phyloP scores from a whole-genome alignment of 495 filamentous ascomycete genomes.

The Immersiella caudata region DNA sequence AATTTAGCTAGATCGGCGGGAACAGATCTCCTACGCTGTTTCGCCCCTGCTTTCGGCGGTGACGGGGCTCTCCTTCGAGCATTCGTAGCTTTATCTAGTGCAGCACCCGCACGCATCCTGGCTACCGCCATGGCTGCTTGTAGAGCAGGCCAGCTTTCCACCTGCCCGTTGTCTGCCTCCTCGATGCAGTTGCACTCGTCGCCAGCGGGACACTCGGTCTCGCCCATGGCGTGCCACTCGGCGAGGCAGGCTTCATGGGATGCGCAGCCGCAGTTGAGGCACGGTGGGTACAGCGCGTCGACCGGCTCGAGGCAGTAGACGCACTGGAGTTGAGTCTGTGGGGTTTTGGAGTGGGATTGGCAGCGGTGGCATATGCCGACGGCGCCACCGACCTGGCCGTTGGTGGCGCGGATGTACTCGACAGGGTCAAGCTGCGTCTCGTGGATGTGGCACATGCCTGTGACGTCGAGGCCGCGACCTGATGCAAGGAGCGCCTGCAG shows the following conservation, averaged over 20 bases:
- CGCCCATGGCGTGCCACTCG: conserved; percentile 53
- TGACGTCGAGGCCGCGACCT: conserved; percentile 59
- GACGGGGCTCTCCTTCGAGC: background rate
- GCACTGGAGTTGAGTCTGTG: conserved; percentile 59
- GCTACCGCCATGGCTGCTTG: conserved; percentile 21
- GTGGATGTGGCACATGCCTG: conserved; percentile 61
- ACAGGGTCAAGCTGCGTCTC: conserved; percentile 57
- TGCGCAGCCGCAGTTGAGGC: conserved; percentile 64
- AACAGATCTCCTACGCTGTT: conserved; percentile 27
- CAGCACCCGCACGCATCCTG: conserved; percentile 7
- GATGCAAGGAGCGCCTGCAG: conserved; percentile 42
- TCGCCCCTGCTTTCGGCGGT: conserved; percentile 9
- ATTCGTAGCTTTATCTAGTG: background rate
- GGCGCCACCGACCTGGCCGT: conserved; percentile 46
- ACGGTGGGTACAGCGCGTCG: conserved; percentile 58
- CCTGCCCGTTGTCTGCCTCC: conserved; percentile 43
- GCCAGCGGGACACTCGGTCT: conserved; percentile 50
- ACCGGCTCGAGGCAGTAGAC: conserved; percentile 63
- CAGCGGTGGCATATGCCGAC: conserved; percentile 56
- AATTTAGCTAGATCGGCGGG: conserved; percentile 31
- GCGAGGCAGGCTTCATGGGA: conserved; percentile 58
- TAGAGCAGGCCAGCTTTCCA: conserved; percentile 44
- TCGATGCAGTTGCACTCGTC: conserved; percentile 53
- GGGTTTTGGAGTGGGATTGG: conserved; percentile 48
- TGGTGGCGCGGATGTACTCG: conserved; percentile 38